phyloP scores from a whole-genome alignment of 1,139 yeast species.

The Lodderomyces jiufengensis region DNA sequence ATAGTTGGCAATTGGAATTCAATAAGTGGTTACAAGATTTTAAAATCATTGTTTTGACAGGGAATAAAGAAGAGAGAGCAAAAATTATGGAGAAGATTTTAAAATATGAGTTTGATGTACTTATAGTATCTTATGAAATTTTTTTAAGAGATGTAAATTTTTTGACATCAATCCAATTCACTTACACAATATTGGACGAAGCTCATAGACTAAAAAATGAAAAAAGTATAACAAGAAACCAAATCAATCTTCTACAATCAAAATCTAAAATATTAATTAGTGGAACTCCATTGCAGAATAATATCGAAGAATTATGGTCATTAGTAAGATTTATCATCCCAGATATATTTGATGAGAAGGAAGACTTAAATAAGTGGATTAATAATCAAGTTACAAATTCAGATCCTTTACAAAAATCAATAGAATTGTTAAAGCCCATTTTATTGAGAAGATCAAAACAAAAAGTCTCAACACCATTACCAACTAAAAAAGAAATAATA shows the following conservation, averaged over 20 bases:
- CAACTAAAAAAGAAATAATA: too few relatives aligned
- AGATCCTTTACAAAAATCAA: too few relatives aligned
- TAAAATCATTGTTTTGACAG: constrained; percentile 62
- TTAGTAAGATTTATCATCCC: constrained; percentile 69
- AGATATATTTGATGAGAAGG: too few relatives aligned
- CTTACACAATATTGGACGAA: constrained; percentile 80
- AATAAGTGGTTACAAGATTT: constrained; percentile 50
- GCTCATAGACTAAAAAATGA: constrained; percentile 87
- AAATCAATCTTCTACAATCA: too few relatives aligned
- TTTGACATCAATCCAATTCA: constrained; percentile 49
- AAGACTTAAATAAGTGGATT: too few relatives aligned
- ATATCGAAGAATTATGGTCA: constrained; percentile 75
- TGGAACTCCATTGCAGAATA: constrained; percentile 95
- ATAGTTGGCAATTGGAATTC: constrained; percentile 87
- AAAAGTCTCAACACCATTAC: too few relatives aligned
- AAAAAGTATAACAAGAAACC: constrained; percentile 53
- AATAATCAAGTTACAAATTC: too few relatives aligned
- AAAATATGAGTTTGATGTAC: constrained; percentile 66
- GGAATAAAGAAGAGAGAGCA: constrained; percentile 43
- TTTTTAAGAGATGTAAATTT: constrained; percentile 32
- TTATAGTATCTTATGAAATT: constrained; percentile 77
- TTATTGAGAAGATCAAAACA: too few relatives aligned
- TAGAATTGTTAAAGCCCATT: too few relatives aligned
- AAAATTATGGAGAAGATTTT: constrained; percentile 39
- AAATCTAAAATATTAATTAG: constrained; percentile 67